Evolutionary conservation across 768 basidiomycete genomes (phyloP).

Genomic region (Postia placenta): DNA sequence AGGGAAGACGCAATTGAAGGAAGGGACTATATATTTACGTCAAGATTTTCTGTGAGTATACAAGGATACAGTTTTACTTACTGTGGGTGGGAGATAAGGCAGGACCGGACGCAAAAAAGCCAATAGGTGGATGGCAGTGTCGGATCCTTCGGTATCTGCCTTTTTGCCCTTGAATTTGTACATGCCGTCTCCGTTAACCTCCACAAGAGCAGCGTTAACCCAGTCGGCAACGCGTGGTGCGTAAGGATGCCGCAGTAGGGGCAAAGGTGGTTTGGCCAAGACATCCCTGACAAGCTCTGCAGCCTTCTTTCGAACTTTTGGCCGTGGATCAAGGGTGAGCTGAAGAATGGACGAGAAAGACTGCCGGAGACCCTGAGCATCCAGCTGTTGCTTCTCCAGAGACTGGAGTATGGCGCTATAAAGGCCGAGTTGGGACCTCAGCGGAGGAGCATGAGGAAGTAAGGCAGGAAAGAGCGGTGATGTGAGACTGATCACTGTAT

Average conservation of each 20-base stretch:
- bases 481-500: conserved; percentile 65
- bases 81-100: conserved; percentile 56
- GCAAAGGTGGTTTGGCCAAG: conserved; percentile 69
- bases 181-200: conserved; percentile 56
- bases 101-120: conserved; percentile 64
- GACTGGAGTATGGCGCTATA: conserved; percentile 63
- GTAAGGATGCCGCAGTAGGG: conserved; percentile 80
- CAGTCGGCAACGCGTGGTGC: conserved; percentile 76
- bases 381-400: conserved; percentile 70
- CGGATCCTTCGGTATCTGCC: conserved; percentile 50
- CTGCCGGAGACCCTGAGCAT: conserved; percentile 63
- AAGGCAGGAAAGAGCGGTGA: conserved; percentile 73
- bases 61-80: conserved; percentile 33
- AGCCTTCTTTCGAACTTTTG: conserved; percentile 91
- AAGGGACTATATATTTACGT: conserved; percentile 48
- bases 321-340: conserved; percentile 79
- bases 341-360: conserved; percentile 82
- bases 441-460: conserved; percentile 59
- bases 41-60: conserved; percentile 1
- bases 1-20: conserved; percentile 64
- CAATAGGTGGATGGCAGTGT: conserved; percentile 74
- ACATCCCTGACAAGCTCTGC: conserved; percentile 80
- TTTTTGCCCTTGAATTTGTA: conserved; percentile 55
- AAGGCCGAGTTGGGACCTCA: conserved; percentile 82
- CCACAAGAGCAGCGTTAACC: conserved; percentile 59